These are phyloP conservation scores for Ceratocystis huliohia DNA, from an alignment of 2,329 filamentous ascomycete species.

Conservation along the genomic window DNA sequence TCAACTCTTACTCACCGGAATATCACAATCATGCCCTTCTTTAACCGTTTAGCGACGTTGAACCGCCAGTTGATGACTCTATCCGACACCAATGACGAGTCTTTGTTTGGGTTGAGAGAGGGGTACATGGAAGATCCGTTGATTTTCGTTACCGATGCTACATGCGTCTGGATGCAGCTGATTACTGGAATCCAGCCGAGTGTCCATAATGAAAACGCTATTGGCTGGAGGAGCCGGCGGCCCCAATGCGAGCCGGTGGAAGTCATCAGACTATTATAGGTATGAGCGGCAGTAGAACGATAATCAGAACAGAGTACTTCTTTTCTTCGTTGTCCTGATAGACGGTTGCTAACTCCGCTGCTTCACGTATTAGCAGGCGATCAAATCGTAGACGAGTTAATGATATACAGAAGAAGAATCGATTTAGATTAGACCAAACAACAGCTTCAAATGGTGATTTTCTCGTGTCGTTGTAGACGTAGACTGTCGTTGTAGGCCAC, in stretches of 20 bases:
- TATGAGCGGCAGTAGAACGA: too few relatives aligned
- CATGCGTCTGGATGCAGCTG: constrained; percentile 48
- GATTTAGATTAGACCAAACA: too few relatives aligned
- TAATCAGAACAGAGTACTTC: too few relatives aligned
- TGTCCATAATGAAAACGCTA: constrained; percentile 16
- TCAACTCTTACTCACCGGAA: constrained; percentile 41
- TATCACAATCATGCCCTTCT: constrained; percentile 63
- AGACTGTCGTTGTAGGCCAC: too few relatives aligned
- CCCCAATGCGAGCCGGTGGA: constrained; percentile 13
- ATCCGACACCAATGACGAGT: constrained; percentile 42
- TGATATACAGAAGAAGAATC: too few relatives aligned
- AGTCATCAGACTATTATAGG: constrained; percentile 7
- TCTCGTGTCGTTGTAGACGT: too few relatives aligned
- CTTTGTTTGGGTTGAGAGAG: constrained; percentile 54
- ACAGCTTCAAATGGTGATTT: too few relatives aligned
- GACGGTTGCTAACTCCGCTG: too few relatives aligned
- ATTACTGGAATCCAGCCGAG: constrained; percentile 45
- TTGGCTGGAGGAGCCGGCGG: constrained; percentile 12
- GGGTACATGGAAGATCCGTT: constrained; percentile 63
- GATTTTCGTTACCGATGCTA: constrained; percentile 46
- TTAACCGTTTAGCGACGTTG: constrained; percentile 43
- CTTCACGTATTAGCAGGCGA: too few relatives aligned
- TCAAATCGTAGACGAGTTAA: too few relatives aligned
- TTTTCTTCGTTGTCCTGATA: too few relatives aligned
- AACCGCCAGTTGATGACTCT: constrained; percentile 48